phyloP scores from a whole-genome alignment of 495 filamentous ascomycete genomes.

The Penicillium lividum region DNA sequence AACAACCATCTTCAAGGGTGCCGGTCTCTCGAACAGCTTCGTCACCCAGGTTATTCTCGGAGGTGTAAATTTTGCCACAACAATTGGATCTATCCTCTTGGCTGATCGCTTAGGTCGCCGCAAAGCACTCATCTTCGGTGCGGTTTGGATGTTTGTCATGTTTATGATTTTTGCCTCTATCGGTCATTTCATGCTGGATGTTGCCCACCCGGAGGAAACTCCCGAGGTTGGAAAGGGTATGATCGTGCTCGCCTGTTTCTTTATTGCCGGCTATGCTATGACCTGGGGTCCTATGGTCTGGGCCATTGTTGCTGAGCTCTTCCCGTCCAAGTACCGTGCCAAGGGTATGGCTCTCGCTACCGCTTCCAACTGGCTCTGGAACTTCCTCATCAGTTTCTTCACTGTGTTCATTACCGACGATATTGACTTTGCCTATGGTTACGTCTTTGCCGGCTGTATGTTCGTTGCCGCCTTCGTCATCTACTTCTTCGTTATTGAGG shows the following conservation, averaged over 20 bases:
- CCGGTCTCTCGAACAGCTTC: constrained; percentile 69
- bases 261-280: constrained; percentile 54
- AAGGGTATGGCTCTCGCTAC: constrained; percentile 74
- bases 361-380: constrained; percentile 82
- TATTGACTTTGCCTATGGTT: constrained; percentile 74
- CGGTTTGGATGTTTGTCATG: constrained; percentile 66
- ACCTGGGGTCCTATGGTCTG: constrained; percentile 84
- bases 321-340: constrained; percentile 72
- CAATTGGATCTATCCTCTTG: constrained; percentile 69
- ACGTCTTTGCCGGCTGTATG: constrained; percentile 72
- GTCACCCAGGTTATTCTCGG: constrained; percentile 73
- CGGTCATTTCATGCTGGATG: constrained; percentile 64
- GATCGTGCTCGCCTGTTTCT: constrained; percentile 73
- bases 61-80: constrained; percentile 71
- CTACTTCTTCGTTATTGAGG: constrained; percentile 75
- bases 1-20: constrained; percentile 69
- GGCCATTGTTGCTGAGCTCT: constrained; percentile 77
- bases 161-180: constrained; percentile 72
- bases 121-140: constrained; percentile 65
- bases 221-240: constrained; percentile 69
- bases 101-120: constrained; percentile 72
- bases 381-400: constrained; percentile 80
- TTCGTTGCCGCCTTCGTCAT: constrained; percentile 59
- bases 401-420: constrained; percentile 67
- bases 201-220: constrained; percentile 51